Base-by-base conservation (phyloP, 1,139 yeast species). In the Arxiozyma bovina region DNA sequence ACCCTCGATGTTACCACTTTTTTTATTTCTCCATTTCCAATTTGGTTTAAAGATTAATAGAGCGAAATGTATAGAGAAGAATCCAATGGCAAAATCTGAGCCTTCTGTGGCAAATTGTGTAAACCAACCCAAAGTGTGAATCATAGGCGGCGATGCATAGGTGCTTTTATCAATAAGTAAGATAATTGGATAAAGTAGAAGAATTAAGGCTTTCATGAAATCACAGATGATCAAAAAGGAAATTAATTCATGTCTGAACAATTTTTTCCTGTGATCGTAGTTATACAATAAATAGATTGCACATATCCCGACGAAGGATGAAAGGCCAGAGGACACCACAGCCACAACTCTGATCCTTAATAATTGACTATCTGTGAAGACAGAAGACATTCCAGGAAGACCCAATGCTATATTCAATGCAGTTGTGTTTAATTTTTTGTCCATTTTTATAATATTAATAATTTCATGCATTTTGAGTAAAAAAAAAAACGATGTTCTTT, bases 51-150 rank as follows among this genome's bases (percentile, higher is more conserved):
- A 87, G 21, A 90, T 85, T 40, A 89, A 73, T 48, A 90, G 69
- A 45, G 83, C 89, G 8, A 93, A 85, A 69, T 90, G 96, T 22
- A 89, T 70, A 1, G 97, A 96, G 70, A 90, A 85, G 41, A 87
- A 78, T 48, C 89, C 72, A 51, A 90, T 90, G 27, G 95, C 94
- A 48, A 88, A 69, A 70, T 90, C 97, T 1, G 94, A 90, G 18
- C 96, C 96, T 69, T 89, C 96, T 34, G 87, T 85, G 40, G 91
- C 79, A 45, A 83, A 77, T 1, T 94, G 88, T 0, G 96, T 85
- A 70, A 89, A 83, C 74, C 87, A 90, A 4, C 96, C 97, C 50
- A 88, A 80, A 17, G 83, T 83, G 64, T 86, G 83, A 63, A 88
- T 82, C 60, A 87, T 82, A 43, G 71, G 73, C 23, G 74, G 71